These are phyloP conservation scores for Kwoniella shivajii DNA, from an alignment of 1,284 basidiomycete genomes.

Conservation along the genomic window DNA sequence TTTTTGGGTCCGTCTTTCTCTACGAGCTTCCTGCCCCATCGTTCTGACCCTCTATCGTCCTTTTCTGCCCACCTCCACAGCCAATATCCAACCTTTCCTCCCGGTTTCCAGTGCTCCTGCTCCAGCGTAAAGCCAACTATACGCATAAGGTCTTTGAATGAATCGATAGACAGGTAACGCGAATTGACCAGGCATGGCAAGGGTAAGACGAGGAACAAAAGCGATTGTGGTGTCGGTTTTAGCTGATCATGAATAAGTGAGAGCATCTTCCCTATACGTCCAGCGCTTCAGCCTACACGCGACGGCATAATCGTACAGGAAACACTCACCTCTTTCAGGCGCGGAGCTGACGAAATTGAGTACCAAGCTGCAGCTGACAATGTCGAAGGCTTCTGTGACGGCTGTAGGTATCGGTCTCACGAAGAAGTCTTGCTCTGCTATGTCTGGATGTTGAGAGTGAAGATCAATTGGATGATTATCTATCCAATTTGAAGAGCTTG, in stretches of 20 bases:
- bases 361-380: constrained; percentile 80
- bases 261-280: constrained; percentile 69
- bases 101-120: constrained; percentile 62
- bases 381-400: constrained; percentile 65
- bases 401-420: constrained; percentile 46
- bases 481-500: constrained; percentile 68
- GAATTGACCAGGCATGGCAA: constrained; percentile 80
- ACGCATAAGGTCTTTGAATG: constrained; percentile 63
- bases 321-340: constrained; percentile 65
- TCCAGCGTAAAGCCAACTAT: constrained; percentile 67
- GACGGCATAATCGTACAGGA: neutral
- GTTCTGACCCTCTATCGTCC: constrained; percentile 12
- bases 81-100: constrained; percentile 53
- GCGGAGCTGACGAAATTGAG: constrained; percentile 82
- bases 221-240: constrained; percentile 55
- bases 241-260: constrained; percentile 66
- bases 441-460: constrained; percentile 73
- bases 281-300: neutral
- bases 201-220: constrained; percentile 78
- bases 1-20: constrained; percentile 65
- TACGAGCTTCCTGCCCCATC: constrained; percentile 60
- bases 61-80: constrained; percentile 39
- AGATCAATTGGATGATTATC: constrained; percentile 74
- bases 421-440: constrained; percentile 79
- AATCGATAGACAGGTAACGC: constrained; percentile 68